Evolutionary conservation across 495 filamentous ascomycete genomes (phyloP).

Genomic region (Delitschia confertaspora): DNA sequence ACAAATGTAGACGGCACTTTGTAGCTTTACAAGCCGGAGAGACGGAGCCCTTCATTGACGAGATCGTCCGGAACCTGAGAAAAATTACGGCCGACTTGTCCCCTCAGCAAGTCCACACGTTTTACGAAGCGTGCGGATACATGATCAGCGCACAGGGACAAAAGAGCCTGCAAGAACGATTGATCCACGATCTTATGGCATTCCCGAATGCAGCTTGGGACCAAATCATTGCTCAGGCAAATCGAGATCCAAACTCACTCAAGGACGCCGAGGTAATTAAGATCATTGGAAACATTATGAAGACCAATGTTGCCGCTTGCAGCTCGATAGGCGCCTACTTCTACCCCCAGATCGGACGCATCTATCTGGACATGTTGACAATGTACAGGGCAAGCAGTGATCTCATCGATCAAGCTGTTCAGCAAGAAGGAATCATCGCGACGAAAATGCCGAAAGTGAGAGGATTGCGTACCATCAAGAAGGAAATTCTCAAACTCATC

Average conservation of each 20-base stretch:
- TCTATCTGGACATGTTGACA: conserved; percentile 96
- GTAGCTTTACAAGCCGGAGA: conserved; percentile 93
- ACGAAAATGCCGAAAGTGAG: conserved; percentile 95
- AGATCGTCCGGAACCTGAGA: conserved; percentile 89
- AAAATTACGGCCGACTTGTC: conserved; percentile 92
- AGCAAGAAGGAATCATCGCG: conserved; percentile 83
- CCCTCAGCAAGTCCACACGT: conserved; percentile 95
- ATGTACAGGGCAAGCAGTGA: conserved; percentile 97
- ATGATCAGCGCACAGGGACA: conserved; percentile 99
- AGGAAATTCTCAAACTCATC: conserved; percentile 97
- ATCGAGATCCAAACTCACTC: conserved; percentile 68
- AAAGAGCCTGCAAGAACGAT: conserved; percentile 76
- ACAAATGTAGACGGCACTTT: conserved; percentile 95
- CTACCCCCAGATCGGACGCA: conserved; percentile 95
- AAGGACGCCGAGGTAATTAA: conserved; percentile 93
- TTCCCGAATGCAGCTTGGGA: conserved; percentile 94
- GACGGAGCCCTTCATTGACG: conserved; percentile 92
- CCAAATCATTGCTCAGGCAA: conserved; percentile 76
- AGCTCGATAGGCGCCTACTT: conserved; percentile 94
- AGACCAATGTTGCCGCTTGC: conserved; percentile 96
- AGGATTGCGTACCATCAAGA: conserved; percentile 94
- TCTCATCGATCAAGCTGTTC: conserved; percentile 86
- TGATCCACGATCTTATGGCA: conserved; percentile 87
- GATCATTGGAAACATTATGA: conserved; percentile 98
- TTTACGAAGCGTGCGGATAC: conserved; percentile 97